These are phyloP conservation scores for Rubus idaeus DNA, from an alignment of 306 rosid species.

Conservation along the genomic window DNA sequence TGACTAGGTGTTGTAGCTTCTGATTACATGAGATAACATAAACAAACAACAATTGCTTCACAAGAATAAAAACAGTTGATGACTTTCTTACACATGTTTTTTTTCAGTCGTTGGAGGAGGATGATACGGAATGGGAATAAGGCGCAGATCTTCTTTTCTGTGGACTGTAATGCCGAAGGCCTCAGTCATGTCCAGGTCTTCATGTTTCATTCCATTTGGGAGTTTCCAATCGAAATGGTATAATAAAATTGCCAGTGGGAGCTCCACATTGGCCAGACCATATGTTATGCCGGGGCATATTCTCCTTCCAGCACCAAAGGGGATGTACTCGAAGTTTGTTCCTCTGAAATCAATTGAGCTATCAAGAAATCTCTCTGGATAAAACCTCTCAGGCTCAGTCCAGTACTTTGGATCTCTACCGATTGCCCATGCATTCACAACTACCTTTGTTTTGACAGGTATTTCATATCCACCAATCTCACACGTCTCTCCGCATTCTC, in stretches of 20 bases:
- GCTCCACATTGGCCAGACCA: constrained; percentile 21
- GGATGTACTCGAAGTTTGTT: constrained; percentile 10
- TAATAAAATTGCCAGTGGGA: constrained; percentile 20
- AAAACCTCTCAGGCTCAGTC: constrained; percentile 24
- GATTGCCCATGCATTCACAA: constrained; percentile 32
- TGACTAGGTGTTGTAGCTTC: neutral
- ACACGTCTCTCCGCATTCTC: constrained; percentile 19
- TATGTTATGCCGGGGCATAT: constrained; percentile 17
- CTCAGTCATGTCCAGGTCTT: constrained; percentile 29
- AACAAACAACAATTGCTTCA: neutral
- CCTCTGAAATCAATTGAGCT: constrained; percentile 19
- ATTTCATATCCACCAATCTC: constrained; percentile 24
- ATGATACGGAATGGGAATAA: constrained; percentile 22
- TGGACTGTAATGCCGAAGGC: neutral
- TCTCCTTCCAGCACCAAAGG: constrained; percentile 30
- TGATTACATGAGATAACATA: neutral
- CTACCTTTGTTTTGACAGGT: constrained; percentile 27
- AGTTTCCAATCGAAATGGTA: constrained; percentile 31
- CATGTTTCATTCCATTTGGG: neutral
- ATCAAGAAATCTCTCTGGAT: constrained; percentile 28
- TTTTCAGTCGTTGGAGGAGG: neutral
- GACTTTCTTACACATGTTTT: neutral
- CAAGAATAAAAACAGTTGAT: neutral
- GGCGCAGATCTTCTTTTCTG: constrained; percentile 9
- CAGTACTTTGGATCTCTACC: constrained; percentile 28